Percentiles rank a stretch among this genome's conserved stretches.
Conservation (phyloP, 768 basidiomycete genomes). For the Hortiboletus campestris region DNA sequence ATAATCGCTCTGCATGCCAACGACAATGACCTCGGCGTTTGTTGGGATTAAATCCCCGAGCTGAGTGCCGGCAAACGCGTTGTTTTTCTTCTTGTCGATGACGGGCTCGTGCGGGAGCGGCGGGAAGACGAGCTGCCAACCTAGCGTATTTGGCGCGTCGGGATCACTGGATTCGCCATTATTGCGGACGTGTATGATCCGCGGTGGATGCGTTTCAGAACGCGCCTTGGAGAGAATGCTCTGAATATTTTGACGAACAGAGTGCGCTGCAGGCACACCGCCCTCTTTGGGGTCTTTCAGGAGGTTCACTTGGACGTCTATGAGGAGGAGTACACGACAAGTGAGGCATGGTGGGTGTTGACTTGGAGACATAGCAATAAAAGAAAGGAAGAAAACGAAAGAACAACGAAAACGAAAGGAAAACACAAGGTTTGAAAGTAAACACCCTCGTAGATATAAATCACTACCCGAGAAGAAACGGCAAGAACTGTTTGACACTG, state of each 20-base stretch:
- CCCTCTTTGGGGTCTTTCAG: slow-evolving; percentile 47
- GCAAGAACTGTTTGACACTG: background rate
- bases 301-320: slow-evolving; percentile 56
- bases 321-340: slow-evolving; percentile 52
- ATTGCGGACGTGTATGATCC: slow-evolving; percentile 69
- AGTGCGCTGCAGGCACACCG: slow-evolving; percentile 49
- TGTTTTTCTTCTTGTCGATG: slow-evolving; percentile 68
- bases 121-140: slow-evolving; percentile 61
- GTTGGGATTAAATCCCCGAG: slow-evolving; percentile 48
- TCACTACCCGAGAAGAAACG: background rate
- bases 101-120: slow-evolving; percentile 51
- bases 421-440: background rate
- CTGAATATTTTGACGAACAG: slow-evolving; percentile 47
- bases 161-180: slow-evolving; percentile 57
- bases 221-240: slow-evolving; percentile 52
- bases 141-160: slow-evolving; percentile 53
- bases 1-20: slow-evolving; percentile 68
- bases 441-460: slow-evolving; percentile 15
- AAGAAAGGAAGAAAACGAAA: background rate
- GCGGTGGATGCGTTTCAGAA: slow-evolving; percentile 44
- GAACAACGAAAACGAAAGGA: background rate
- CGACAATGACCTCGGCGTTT: slow-evolving; percentile 62
- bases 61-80: slow-evolving; percentile 61
- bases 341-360: slow-evolving; percentile 19
- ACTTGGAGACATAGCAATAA: slow-evolving; percentile 19